Evolutionary conservation across 345 rosid species (phyloP).

Genomic region (Gossypium sturtianum): DNA sequence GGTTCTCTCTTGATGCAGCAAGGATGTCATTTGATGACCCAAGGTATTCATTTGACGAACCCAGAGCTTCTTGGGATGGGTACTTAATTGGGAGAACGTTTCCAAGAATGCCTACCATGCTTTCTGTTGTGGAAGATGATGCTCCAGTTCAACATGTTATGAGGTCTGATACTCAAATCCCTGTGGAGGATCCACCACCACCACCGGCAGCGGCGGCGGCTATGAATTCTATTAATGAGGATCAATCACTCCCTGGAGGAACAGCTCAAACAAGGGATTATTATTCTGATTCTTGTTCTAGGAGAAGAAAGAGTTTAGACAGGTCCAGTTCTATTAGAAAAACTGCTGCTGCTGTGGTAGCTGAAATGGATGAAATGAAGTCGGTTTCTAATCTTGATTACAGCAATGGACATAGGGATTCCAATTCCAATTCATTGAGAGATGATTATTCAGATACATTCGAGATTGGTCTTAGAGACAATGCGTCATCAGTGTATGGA

Average conservation of each 20-base stretch:
- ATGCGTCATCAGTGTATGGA: conserved; percentile 35
- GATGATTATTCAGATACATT: conserved; percentile 75
- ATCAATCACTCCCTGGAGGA: conserved; percentile 71
- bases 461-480: conserved; percentile 56
- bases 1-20: conserved; percentile 73
- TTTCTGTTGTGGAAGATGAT: conserved; percentile 92
- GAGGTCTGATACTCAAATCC: conserved; percentile 67
- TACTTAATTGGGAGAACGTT: conserved; percentile 64
- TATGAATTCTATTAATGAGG: conserved; percentile 24
- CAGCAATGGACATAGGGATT: conserved; percentile 46
- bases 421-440: conserved; percentile 64
- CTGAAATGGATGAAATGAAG: conserved; percentile 70
- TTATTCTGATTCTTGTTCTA: conserved; percentile 67
- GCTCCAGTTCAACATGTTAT: conserved; percentile 55
- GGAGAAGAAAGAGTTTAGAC: conserved; percentile 86
- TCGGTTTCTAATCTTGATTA: conserved; percentile 49
- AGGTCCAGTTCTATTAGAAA: conserved; percentile 72
- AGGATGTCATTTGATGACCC: conserved; percentile 62
- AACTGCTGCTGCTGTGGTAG: conserved; percentile 67
- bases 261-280: conserved; percentile 86
- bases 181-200: conserved; percentile 51
- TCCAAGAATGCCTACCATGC: conserved; percentile 79
- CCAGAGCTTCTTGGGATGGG: conserved; percentile 97
- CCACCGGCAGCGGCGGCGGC: too few relatives aligned
- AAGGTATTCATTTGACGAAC: conserved; percentile 86